A percentile compares a stretch with the other conserved stretches of the same genome.
Conservation (phyloP, 768 basidiomycete species). For the Harrya chromipes region DNA sequence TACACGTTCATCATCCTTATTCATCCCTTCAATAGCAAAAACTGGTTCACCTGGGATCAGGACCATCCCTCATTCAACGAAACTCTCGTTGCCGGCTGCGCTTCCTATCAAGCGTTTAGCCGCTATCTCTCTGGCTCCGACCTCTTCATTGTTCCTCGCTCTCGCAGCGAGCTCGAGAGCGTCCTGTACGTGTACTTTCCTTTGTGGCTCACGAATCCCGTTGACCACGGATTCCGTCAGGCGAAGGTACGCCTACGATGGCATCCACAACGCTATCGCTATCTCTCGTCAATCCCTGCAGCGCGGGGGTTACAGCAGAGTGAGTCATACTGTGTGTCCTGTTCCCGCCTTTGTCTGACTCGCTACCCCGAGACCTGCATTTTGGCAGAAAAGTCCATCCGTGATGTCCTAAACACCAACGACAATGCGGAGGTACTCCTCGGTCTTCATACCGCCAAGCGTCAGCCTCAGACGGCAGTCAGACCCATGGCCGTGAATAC, state of each 20-base stretch:
- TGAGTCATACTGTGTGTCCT: constrained; percentile 27
- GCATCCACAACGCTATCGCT: constrained; percentile 78
- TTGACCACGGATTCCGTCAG: constrained; percentile 35
- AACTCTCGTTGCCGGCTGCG: constrained; percentile 69
- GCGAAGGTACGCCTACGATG: constrained; percentile 72
- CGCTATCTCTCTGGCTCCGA: constrained; percentile 71
- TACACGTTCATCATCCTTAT: constrained; percentile 3
- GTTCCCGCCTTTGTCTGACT: neutral
- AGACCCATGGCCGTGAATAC: constrained; percentile 15
- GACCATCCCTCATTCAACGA: constrained; percentile 70
- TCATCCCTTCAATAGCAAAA: constrained; percentile 48
- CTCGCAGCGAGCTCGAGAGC: constrained; percentile 63
- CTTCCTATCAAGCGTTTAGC: constrained; percentile 77
- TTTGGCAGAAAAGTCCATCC: constrained; percentile 68
- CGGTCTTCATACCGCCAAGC: constrained; percentile 49
- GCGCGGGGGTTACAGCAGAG: constrained; percentile 52
- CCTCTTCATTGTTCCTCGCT: constrained; percentile 66
- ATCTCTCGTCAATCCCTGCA: constrained; percentile 62
- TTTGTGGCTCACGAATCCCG: neutral
- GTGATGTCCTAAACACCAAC: constrained; percentile 61
- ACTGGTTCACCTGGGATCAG: constrained; percentile 65
- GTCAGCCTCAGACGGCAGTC: constrained; percentile 11
- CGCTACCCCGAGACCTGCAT: constrained; percentile 53
- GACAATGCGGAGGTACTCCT: constrained; percentile 68
- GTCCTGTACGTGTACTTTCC: constrained; percentile 51